Base-by-base conservation (phyloP, 257 asterid genomes). In the Eustoma russellianum region DNA sequence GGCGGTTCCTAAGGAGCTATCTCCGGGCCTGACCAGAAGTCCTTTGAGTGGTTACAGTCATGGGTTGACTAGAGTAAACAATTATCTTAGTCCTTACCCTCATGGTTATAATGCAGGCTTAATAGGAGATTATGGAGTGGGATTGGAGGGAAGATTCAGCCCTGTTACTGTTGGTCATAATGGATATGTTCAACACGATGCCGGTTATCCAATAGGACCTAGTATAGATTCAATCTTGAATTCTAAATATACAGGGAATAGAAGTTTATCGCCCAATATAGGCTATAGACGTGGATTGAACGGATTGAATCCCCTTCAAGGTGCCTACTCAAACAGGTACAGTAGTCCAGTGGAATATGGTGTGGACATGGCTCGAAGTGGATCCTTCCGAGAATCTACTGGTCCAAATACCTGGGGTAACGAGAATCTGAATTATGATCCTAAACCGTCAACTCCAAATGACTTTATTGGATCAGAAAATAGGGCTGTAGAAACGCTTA, bases 1-100 rank as follows among this genome's bases (percentile, higher is more conserved):
- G 14, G 95, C 95, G 43, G 85, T 86, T 62, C 90, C 93, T 18
- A 77, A 84, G 62, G 97, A 88, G 77, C 65, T 80, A 55, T 82
- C 94, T 44, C 87, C 86, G 0, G 88, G 86, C 17, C 81, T 90
- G 10, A 64, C 74, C 6, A 73, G 94, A 33, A 88, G 73, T 65
- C 88, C 65, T 8, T 35, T 83, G 3, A 63, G 74, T 57, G 43
- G 43, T 7, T 11, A 38, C 43, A 74, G 58, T 77, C 75, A 68
- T 71, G 80, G 86, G 57, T 57, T 77, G 50, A 80, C 52, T 35
- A 68, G 95, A 65, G 68, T 61, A 46, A 69, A 72, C 68, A 77
- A 58, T 61, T 61, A 77, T 44, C 77, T 77, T 3, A 77, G 65
- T 59, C 68, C 80, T 41, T 81, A 69, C 60, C 52, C 75, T 40